These are phyloP conservation scores for Globisporangium acanthophoron DNA, from an alignment of 352 stramenopile genomes.

Conservation along the genomic window DNA sequence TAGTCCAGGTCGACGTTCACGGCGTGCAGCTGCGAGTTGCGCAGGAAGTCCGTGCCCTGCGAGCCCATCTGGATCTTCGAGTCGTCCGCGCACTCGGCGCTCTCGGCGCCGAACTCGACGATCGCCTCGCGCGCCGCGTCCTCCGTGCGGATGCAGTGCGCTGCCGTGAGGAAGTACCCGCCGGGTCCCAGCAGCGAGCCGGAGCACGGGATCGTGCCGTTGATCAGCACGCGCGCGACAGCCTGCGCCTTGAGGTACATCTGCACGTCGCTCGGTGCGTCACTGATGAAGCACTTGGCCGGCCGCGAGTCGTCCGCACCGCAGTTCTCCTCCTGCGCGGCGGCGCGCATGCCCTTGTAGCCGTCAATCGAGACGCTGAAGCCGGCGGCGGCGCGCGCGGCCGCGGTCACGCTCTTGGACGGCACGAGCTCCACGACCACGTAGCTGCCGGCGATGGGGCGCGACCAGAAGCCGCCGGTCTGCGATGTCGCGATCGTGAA, in stretches of 20 bases:
- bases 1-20: slow-evolving; percentile 23
- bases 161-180: slow-evolving; percentile 24
- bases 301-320: slow-evolving; percentile 18
- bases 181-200: slow-evolving; percentile 13
- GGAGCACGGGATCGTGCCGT: slow-evolving; percentile 19
- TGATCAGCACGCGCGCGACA: slow-evolving; percentile 21
- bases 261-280: slow-evolving; percentile 4
- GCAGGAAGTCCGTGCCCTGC: slow-evolving; percentile 16
- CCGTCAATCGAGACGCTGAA: slow-evolving; percentile 12
- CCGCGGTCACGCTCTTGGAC: neutral
- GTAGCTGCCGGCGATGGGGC: slow-evolving; percentile 8
- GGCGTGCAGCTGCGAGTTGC: slow-evolving; percentile 15
- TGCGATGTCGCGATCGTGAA: slow-evolving; percentile 7
- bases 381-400: neutral
- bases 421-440: slow-evolving; percentile 15
- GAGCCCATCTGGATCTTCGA: slow-evolving; percentile 18
- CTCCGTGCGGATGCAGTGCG: slow-evolving; percentile 21
- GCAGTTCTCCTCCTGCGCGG: slow-evolving; percentile 13
- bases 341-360: slow-evolving; percentile 10
- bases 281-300: slow-evolving; percentile 21
- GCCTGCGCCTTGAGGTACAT: slow-evolving; percentile 20
- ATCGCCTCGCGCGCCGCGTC: slow-evolving; percentile 8
- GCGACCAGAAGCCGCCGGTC: slow-evolving; percentile 13
- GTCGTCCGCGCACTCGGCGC: slow-evolving; percentile 12
- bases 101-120: slow-evolving; percentile 25